phyloP scores from a whole-genome alignment of 1,139 yeast genomes.

The Diutina neorugosa region DNA sequence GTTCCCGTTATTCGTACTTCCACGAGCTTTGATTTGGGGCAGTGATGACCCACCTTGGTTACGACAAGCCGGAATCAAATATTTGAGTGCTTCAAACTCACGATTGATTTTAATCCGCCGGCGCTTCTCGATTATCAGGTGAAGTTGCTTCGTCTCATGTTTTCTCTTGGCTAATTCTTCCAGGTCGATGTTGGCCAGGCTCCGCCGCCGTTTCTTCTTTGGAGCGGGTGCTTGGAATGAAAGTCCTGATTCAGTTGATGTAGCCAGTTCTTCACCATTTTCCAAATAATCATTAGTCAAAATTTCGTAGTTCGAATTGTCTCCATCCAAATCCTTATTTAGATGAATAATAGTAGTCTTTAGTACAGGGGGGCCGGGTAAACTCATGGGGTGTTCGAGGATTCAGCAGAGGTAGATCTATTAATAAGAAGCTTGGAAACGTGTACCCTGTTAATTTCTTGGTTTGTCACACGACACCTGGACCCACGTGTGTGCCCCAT shows the following conservation, averaged over 20 bases:
- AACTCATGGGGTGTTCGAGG: not conserved
- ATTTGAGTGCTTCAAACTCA: constrained; percentile 72
- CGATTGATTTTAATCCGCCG: constrained; percentile 69
- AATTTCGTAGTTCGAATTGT: constrained; percentile 30
- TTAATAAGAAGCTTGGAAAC: not conserved
- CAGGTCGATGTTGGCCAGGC: constrained; percentile 32
- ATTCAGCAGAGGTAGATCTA: not conserved
- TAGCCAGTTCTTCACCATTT: not conserved
- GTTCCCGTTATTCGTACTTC: constrained; percentile 14
- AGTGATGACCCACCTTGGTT: constrained; percentile 15
- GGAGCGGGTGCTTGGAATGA: not conserved
- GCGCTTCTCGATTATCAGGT: constrained; percentile 70
- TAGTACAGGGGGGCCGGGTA: constrained; percentile 50
- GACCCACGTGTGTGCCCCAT: constrained; percentile 2
- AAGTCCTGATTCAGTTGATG: not conserved
- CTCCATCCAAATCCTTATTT: constrained; percentile 34
- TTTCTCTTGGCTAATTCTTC: constrained; percentile 44
- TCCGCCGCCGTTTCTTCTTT: constrained; percentile 33
- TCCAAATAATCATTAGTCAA: constrained; percentile 24
- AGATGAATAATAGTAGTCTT: constrained; percentile 53
- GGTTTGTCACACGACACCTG: constrained; percentile 3
- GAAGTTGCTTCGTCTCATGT: constrained; percentile 51
- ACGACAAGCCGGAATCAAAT: constrained; percentile 69
- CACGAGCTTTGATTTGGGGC: constrained; percentile 11
- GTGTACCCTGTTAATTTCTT: not conserved